phyloP scores from a whole-genome alignment of 257 asterid genomes.

The Salvia hispanica region DNA sequence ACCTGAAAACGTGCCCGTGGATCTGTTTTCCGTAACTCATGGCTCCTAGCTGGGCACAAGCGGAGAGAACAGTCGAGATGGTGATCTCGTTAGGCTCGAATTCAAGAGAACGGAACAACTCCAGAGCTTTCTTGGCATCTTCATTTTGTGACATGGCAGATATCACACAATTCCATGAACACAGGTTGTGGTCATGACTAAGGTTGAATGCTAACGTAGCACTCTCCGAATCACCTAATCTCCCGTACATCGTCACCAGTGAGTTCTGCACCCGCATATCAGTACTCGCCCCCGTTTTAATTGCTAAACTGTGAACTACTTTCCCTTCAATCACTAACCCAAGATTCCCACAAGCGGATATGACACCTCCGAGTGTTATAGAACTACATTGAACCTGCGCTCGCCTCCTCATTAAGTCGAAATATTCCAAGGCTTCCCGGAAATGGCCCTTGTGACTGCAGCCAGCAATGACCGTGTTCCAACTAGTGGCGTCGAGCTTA shows the following conservation, averaged over 20 bases:
- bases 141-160: slow-evolving; percentile 65
- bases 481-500: slow-evolving; percentile 48
- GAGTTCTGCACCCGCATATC: slow-evolving; percentile 60
- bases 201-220: slow-evolving; percentile 56
- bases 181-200: slow-evolving; percentile 47
- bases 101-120: slow-evolving; percentile 50
- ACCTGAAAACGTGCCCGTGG: slow-evolving; percentile 57
- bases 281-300: slow-evolving; percentile 43
- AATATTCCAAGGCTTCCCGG: slow-evolving; percentile 53
- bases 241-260: slow-evolving; percentile 68
- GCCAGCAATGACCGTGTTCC: slow-evolving; percentile 69
- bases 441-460: slow-evolving; percentile 55
- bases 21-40: slow-evolving; percentile 57
- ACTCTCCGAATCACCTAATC: slow-evolving; percentile 54
- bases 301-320: slow-evolving; percentile 50
- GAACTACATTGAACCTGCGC: slow-evolving; percentile 41
- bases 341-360: slow-evolving; percentile 64
- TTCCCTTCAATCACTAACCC: slow-evolving; percentile 48
- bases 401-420: slow-evolving; percentile 53
- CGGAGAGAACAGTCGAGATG: slow-evolving; percentile 61
- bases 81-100: slow-evolving; percentile 68
- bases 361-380: slow-evolving; percentile 48
- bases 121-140: slow-evolving; percentile 58
- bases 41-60: slow-evolving; percentile 61
- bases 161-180: slow-evolving; percentile 71